Percentiles rank a stretch among this genome's conserved stretches.
phyloP scores from a whole-genome alignment of 441 rosid genomes.

The Gossypium schwendimanii region DNA sequence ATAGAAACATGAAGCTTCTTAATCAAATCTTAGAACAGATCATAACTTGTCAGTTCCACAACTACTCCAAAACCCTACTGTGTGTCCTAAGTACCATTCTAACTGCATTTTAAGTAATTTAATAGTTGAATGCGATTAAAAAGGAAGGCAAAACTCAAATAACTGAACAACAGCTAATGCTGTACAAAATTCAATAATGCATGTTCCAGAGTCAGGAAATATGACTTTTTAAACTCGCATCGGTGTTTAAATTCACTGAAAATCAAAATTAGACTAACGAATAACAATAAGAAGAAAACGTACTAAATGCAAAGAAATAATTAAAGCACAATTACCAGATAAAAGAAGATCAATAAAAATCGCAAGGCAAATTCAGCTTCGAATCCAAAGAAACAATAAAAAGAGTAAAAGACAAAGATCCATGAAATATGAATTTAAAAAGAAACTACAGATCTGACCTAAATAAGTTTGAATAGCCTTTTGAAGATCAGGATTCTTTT shows the following conservation, averaged over 20 bases:
- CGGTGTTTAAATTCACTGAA: neutral
- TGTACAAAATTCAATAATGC: neutral
- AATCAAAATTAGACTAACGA: neutral
- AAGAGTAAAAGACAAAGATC: neutral
- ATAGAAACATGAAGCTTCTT: neutral
- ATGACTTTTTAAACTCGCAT: neutral
- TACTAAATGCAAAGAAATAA: neutral
- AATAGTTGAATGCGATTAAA: neutral
- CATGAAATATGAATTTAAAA: neutral
- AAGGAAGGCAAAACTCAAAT: neutral
- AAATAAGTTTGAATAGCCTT: constrained; percentile 67
- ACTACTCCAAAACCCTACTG: neutral
- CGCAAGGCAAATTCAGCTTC: neutral
- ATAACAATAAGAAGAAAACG: neutral
- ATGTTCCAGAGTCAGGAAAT: neutral
- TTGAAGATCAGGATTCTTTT: constrained; percentile 82
- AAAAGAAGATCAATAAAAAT: neutral
- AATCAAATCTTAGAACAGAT: neutral
- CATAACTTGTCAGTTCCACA: neutral
- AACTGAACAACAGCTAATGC: neutral
- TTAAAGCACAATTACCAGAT: neutral
- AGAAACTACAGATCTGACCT: constrained; percentile 44
- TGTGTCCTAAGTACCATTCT: neutral
- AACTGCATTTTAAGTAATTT: neutral
- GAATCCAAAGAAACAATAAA: neutral